These are phyloP conservation scores for Luzula sylvatica DNA, from an alignment of 176 grass and related monocot species.

Conservation along the genomic window DNA sequence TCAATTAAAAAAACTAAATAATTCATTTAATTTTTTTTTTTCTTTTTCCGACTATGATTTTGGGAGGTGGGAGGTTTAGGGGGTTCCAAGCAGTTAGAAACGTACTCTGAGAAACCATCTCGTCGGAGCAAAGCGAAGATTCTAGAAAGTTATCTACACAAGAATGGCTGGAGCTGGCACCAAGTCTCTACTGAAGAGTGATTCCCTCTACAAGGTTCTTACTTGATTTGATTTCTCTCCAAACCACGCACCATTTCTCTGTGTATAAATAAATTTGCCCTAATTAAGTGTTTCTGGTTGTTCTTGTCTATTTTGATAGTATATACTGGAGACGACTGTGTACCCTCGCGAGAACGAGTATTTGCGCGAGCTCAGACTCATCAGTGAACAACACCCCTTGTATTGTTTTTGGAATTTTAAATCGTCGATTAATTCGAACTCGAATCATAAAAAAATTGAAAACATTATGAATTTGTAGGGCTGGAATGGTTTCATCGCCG, in stretches of 20 bases:
- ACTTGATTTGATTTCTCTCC: background rate
- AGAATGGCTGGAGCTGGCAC: slow-evolving; percentile 2
- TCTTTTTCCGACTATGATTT: too few species aligned
- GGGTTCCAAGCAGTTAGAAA: too few species aligned
- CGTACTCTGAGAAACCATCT: too few species aligned
- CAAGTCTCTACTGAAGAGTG: slow-evolving; percentile 62
- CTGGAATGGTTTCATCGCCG: slow-evolving; percentile 34
- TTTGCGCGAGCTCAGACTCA: slow-evolving; percentile 55
- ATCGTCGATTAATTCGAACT: background rate
- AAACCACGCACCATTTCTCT: background rate
- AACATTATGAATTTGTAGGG: slow-evolving; percentile 20
- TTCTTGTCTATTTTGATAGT: slow-evolving; percentile 16
- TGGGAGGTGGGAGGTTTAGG: too few species aligned
- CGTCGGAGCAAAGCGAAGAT: too few species aligned
- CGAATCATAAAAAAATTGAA: background rate
- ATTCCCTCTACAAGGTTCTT: slow-evolving; percentile 29
- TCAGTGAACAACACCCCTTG: slow-evolving; percentile 35
- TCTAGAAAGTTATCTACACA: background rate
- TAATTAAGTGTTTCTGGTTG: too few species aligned
- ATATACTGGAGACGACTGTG: slow-evolving; percentile 57
- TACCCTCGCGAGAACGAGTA: slow-evolving; percentile 54
- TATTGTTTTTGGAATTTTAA: background rate
- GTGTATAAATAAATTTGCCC: background rate
- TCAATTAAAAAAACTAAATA: too few species aligned
- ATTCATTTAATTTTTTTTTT: too few species aligned